Conservation (phyloP, 257 asterid species). For the Nicotiana benthamiana region DNA sequence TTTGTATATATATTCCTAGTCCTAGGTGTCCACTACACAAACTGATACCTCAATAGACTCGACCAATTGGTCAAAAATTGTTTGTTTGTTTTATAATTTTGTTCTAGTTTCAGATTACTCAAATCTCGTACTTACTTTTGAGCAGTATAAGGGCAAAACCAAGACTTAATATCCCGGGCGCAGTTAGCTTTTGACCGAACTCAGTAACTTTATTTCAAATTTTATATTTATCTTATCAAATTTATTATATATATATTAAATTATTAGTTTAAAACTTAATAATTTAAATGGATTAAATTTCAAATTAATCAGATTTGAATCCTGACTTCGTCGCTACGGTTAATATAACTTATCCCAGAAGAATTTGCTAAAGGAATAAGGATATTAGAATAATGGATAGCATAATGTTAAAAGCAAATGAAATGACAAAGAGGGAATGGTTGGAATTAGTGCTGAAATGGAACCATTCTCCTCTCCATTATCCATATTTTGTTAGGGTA, state of each 20-base stretch:
- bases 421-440: slow-evolving; percentile 3
- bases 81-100: neutral
- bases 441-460: neutral
- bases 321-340: no score
- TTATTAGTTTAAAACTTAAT: no score
- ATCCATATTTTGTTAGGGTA: neutral
- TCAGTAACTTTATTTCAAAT: no score
- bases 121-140: neutral
- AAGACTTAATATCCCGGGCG: no score
- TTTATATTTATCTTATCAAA: no score
- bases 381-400: neutral
- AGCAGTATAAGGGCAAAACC: neutral
- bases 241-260: no score
- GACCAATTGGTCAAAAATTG: neutral
- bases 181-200: no score
- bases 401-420: neutral
- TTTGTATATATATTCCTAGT: slow-evolving; percentile 4
- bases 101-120: neutral
- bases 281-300: neutral
- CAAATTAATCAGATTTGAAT: no score
- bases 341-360: neutral
- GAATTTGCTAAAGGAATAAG: neutral
- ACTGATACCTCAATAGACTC: neutral
- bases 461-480: neutral
- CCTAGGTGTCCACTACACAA: neutral